Percentiles rank a stretch among this genome's conserved stretches.
Evolutionary conservation across 768 basidiomycete genomes (phyloP).

Genomic region (Macrolepiota dolichaula): DNA sequence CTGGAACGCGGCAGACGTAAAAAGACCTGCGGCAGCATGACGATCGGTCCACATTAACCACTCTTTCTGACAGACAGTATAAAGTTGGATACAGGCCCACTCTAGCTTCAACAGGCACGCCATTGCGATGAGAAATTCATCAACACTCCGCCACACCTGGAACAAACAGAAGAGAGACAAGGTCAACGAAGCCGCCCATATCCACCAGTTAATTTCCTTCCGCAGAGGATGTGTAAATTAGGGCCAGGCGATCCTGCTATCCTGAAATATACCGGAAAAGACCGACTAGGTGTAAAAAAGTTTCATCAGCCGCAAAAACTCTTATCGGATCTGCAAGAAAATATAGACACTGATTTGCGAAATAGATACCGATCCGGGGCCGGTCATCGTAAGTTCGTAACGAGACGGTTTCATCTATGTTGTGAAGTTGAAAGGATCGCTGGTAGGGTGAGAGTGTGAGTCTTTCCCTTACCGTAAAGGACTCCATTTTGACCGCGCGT

Average conservation of each 20-base stretch:
- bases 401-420: slow-evolving; percentile 46
- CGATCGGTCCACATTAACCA: not conserved
- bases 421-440: slow-evolving; percentile 28
- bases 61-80: not conserved
- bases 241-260: slow-evolving; percentile 50
- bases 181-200: slow-evolving; percentile 47
- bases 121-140: slow-evolving; percentile 45
- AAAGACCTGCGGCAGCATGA: slow-evolving; percentile 18
- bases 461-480: slow-evolving; percentile 9
- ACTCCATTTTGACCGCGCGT: not conserved
- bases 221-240: slow-evolving; percentile 48
- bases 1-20: slow-evolving; percentile 31
- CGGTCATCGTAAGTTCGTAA: slow-evolving; percentile 54
- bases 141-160: slow-evolving; percentile 45
- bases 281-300: slow-evolving; percentile 33
- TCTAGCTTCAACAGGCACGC: slow-evolving; percentile 48
- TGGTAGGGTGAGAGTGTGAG: slow-evolving; percentile 9
- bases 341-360: slow-evolving; percentile 32
- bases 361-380: slow-evolving; percentile 48
- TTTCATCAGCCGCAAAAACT: not conserved
- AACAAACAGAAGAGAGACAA: slow-evolving; percentile 53
- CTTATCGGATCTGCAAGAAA: not conserved
- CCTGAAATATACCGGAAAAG: slow-evolving; percentile 40
- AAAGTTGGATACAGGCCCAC: slow-evolving; percentile 16
- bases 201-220: slow-evolving; percentile 49